phyloP scores from a whole-genome alignment of 257 asterid genomes.

The Rubia yunnanensis region DNA sequence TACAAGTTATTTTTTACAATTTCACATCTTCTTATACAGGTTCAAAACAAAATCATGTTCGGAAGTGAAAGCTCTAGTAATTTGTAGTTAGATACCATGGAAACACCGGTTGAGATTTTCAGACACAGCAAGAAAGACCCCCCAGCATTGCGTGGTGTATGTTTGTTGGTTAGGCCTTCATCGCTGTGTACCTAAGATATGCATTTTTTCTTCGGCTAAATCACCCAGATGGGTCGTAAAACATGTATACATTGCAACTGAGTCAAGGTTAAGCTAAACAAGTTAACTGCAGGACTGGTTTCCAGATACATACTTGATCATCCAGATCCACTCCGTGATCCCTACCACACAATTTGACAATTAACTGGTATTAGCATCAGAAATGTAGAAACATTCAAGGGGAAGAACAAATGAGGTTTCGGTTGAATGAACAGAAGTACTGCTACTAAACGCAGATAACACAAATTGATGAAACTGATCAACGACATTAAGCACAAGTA shows the following conservation, averaged over 20 bases:
- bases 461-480: no score
- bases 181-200: neutral
- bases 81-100: no score
- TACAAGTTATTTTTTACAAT: neutral
- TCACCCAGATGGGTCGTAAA: neutral
- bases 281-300: neutral
- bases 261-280: neutral
- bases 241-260: neutral
- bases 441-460: no score
- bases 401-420: neutral
- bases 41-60: neutral
- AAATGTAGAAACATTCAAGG: neutral
- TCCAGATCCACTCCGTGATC: neutral
- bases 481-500: neutral
- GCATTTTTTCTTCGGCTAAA: neutral
- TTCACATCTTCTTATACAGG: neutral
- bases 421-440: no score
- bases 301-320: neutral
- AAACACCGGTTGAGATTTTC: neutral
- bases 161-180: neutral
- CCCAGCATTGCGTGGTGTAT: neutral
- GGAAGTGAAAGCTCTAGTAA: neutral
- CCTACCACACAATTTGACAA: conserved; percentile 1
- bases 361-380: neutral
- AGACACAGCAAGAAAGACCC: neutral